Base-by-base conservation (phyloP, 352 stramenopile species). In the Pythium folliculosum region DNA sequence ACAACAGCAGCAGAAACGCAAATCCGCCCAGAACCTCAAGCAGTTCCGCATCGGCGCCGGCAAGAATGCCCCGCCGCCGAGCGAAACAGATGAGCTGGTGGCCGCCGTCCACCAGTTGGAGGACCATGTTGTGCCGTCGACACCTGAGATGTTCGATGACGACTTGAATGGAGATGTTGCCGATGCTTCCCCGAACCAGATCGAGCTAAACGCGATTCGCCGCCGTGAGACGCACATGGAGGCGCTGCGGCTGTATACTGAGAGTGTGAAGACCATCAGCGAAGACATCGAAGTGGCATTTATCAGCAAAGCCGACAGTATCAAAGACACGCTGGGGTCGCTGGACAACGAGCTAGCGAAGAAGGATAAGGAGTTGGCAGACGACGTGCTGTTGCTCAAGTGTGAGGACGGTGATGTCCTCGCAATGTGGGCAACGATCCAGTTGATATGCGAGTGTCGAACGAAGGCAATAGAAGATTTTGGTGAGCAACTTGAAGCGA, bases 161-260 rank as follows among this genome's bases (percentile, higher is more conserved):
- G 48, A 55, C 2, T 30, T 66, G 7, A 47, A 58, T 21, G 17
- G 13, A 13, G 45, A 69, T 8, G 60, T 67, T 3, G 19, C 53
- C 0, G 16, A 49, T 19, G 38, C 37, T 10, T 23, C 57, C 22
- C 49, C 30, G 14, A 82, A 58, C 10, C 81, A 91, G 64, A 92
- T 92, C 38, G 64, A 84, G 49, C 58, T 74, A 16, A 92, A 90
- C 52, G 77, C 76, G 35, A 59, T 86, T 40, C 69, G 70, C 21
- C 82, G 86, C 35, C 82, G 83, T 16, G 75, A 90, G 25, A 63
- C 59, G 16, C 86, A 92, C 75, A 88, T 86, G 75, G 59, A 72
- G n/a, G 77, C 72, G 10, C 76, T 81, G 25, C 69, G 70, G 43
- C 30, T 61, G 43, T 94, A 90, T 53, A 75, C 61, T 5, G 68